phyloP scores from a whole-genome alignment of 129 eudicot species.

The Chrysanthemum makinoi region DNA sequence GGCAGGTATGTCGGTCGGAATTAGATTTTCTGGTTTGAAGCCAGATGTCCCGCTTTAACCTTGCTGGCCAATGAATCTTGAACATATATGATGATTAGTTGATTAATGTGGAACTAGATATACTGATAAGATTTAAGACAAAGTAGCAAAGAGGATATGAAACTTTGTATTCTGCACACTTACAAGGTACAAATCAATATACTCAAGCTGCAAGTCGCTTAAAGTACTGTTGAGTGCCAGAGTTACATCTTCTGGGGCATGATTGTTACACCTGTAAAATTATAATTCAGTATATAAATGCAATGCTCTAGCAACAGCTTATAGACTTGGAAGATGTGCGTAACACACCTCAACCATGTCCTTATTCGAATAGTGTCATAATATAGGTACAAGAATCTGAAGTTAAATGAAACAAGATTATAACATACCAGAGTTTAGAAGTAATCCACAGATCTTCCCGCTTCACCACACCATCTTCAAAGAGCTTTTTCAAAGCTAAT shows the following conservation, averaged over 20 bases:
- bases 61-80: slow-evolving; percentile 80
- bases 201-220: slow-evolving; percentile 70
- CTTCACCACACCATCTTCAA: slow-evolving; percentile 61
- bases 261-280: slow-evolving; percentile 70
- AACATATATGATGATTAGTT: neutral
- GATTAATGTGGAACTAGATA: slow-evolving; percentile 1
- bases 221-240: slow-evolving; percentile 60
- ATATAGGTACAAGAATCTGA: neutral
- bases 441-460: slow-evolving; percentile 74
- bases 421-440: slow-evolving; percentile 68
- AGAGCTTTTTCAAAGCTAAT: slow-evolving; percentile 53
- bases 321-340: too few species aligned
- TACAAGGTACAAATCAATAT: slow-evolving; percentile 75
- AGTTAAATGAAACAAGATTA: neutral
- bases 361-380: neutral
- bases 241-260: slow-evolving; percentile 80
- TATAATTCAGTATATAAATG: too few species aligned
- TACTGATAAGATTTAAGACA: neutral
- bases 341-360: too few species aligned
- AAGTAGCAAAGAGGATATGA: neutral
- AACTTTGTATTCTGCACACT: slow-evolving; percentile 27
- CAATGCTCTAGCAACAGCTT: too few species aligned
- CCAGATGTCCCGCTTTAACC: slow-evolving; percentile 50
- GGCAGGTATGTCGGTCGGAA: slow-evolving; percentile 54
- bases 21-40: slow-evolving; percentile 45